Evolutionary conservation across 2,329 filamentous ascomycete species (phyloP), one percentile per base, ranked within the genome.

Genomic region (Calcarisporium arbuscula): DNA sequence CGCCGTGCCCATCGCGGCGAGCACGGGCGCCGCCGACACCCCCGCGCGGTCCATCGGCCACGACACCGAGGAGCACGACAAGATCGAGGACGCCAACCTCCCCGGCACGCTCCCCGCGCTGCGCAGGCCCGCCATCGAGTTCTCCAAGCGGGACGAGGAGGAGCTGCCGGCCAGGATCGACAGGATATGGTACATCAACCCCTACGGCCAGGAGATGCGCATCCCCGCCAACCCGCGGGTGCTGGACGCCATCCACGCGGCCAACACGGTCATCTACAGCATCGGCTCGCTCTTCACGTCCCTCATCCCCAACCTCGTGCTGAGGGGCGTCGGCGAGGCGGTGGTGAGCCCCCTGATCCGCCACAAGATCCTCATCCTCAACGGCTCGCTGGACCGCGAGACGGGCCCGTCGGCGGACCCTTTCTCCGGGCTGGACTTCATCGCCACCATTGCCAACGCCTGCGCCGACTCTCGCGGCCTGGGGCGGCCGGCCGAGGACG

Each of bases 131-230:
- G 85, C 94, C 43, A 88, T 95, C 40, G 67, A 70, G 5, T 94
- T 95, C 55, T 82, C 74, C 51, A 96, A 96, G 61, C 60, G 67
- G 51, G 68, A 76, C 25, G 81, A 87, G 43, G 77, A 85, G 41
- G 85, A 90, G 35, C 68, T 96, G 2, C 74, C 85, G 0, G 72
- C 82, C 0, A 73, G 85, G 19, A 94, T 96, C 47, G 70, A 80
- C 35, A 67, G 89, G 3, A 72, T 96, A 20, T 96, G 88, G 87
- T 96, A 96, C 64, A 96, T 96, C 64, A 96, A 95, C 52, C 90
- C 90, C 0, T 96, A 95, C 57, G 90, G 90, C n/a, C 87, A 95
- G 54, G 89, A 95, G 59, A 95, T 96, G 46, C 77, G 81, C 14
- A 85, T 89, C 1, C 74, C 80, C 0, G 84, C 87, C 3, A 96